These are phyloP conservation scores for Mortierella claussenii DNA, from an alignment of 192 early-diverging fungal species.

Conservation along the genomic window DNA sequence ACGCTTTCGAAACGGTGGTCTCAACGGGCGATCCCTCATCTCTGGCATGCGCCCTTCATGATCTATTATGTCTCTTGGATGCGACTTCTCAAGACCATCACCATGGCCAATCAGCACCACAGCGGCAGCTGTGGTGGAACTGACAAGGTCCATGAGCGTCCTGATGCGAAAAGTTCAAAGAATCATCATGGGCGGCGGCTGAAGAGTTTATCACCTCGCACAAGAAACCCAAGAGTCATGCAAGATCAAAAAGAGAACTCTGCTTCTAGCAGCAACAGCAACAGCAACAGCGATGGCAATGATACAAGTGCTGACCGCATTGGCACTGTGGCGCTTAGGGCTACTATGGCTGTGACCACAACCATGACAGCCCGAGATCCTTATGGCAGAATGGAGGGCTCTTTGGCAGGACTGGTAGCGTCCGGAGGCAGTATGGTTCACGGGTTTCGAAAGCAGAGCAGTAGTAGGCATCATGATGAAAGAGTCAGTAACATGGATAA, in stretches of 20 bases:
- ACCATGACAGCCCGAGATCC: constrained; percentile 3
- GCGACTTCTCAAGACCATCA: constrained; percentile 17
- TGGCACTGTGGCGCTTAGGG: too few species aligned
- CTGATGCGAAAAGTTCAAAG: background rate
- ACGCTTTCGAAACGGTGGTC: constrained; percentile 32
- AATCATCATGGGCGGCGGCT: too few species aligned
- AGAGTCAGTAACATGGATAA: too few species aligned
- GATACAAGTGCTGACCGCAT: background rate
- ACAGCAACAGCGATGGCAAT: background rate
- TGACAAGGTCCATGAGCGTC: too few species aligned
- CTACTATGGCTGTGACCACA: too few species aligned
- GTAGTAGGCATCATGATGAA: background rate
- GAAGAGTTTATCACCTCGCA: too few species aligned
- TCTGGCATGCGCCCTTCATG: constrained; percentile 40
- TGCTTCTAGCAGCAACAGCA: background rate
- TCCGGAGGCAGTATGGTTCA: background rate
- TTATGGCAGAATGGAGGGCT: background rate
- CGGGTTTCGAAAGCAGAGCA: background rate
- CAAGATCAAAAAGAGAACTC: background rate
- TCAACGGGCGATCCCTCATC: constrained; percentile 19
- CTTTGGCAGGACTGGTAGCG: background rate
- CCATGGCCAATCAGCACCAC: background rate
- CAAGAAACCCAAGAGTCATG: constrained; percentile 4
- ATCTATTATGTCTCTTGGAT: constrained; percentile 40
- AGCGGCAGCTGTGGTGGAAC: too few species aligned